phyloP scores from a whole-genome alignment of 768 basidiomycete genomes.

The Lenzites betulinus region DNA sequence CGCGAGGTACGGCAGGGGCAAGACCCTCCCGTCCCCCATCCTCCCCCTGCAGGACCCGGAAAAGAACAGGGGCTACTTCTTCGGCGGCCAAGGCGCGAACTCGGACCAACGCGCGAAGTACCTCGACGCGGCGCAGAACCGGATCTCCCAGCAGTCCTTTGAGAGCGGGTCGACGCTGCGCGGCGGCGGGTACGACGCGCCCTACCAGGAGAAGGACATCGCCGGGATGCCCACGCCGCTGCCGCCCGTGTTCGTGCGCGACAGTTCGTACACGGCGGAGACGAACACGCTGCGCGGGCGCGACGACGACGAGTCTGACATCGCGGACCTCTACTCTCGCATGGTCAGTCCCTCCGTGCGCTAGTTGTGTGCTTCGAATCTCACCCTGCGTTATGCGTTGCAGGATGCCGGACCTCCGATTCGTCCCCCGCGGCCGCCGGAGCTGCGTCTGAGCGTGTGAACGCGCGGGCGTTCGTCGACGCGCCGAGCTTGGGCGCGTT shows the following conservation, averaged over 20 bases:
- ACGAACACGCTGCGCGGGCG: background rate
- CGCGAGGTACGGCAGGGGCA: background rate
- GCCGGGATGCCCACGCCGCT: conserved; percentile 7
- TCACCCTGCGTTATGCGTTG: background rate
- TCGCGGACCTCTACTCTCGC: conserved; percentile 11
- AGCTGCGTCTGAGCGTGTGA: conserved; percentile 12
- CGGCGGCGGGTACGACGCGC: conserved; percentile 1
- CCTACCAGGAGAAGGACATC: conserved; percentile 9
- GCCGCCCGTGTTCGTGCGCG: conserved; percentile 1
- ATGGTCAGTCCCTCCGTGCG: background rate
- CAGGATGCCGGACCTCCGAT: conserved; percentile 4
- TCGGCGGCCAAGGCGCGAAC: conserved; percentile 4
- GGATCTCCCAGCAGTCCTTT: background rate
- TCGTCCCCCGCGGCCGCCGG: conserved; percentile 10
- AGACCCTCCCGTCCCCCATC: conserved; percentile 6
- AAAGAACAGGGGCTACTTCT: conserved; percentile 16
- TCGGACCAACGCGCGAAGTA: conserved; percentile 5
- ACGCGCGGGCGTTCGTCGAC: background rate
- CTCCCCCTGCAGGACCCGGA: conserved; percentile 23
- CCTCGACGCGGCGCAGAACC: background rate
- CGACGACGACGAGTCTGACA: conserved; percentile 9
- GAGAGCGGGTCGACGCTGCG: background rate
- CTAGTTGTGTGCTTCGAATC: background rate
- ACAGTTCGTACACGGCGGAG: conserved; percentile 7
- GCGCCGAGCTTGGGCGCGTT: background rate